Evolutionary conservation across 2,329 filamentous ascomycete species (phyloP).

Genomic region (Fusarium foetens): DNA sequence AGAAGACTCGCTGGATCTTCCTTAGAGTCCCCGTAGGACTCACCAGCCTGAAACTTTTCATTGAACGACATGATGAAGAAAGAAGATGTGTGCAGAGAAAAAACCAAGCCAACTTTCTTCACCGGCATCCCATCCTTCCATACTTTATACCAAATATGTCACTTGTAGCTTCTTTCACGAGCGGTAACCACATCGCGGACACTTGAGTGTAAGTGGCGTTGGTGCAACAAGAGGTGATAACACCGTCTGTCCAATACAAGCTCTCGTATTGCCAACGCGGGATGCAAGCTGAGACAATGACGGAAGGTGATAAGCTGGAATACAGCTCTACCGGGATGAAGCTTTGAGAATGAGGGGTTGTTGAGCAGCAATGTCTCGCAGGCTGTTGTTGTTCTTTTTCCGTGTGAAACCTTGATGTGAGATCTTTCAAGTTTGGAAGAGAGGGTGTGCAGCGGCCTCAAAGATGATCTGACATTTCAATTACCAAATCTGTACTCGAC

Average conservation of each 20-base stretch:
- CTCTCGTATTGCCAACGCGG: background rate
- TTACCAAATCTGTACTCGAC: rapidly evolving
- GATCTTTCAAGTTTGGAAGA: background rate
- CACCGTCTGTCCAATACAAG: background rate
- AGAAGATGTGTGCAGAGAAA: background rate
- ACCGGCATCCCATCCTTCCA: background rate
- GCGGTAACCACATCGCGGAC: background rate
- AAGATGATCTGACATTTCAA: background rate
- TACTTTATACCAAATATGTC: constrained; percentile 23
- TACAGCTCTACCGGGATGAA: background rate
- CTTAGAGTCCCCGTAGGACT: constrained; percentile 47
- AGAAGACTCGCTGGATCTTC: constrained; percentile 44
- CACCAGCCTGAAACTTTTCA: constrained; percentile 53
- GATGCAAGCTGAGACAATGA: background rate
- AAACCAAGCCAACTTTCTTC: background rate
- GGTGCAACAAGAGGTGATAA: background rate
- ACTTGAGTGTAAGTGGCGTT: constrained; percentile 18
- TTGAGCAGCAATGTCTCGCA: constrained; percentile 14
- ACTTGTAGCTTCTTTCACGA: background rate
- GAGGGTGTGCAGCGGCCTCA: background rate
- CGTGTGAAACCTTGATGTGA: constrained; percentile 1
- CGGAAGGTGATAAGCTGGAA: background rate
- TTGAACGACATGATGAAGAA: constrained; percentile 45
- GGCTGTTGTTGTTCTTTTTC: background rate
- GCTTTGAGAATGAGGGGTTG: background rate